Conservation (phyloP, 805 yeast species). For the Lipomyces sp. region DNA sequence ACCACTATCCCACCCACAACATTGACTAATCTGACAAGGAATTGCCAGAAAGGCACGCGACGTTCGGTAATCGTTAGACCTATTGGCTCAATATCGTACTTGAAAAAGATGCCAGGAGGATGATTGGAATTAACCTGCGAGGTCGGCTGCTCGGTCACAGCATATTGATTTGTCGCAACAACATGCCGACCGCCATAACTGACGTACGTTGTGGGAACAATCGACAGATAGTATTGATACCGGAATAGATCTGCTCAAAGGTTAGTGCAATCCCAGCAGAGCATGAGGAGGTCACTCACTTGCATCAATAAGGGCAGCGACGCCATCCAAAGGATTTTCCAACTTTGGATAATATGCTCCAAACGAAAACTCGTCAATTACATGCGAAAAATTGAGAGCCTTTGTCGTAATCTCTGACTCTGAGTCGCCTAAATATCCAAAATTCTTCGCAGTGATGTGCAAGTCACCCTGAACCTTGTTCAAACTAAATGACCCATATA, state of each 20-base stretch:
- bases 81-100: conserved; percentile 88
- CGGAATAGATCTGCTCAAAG: conserved; percentile 30
- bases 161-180: conserved; percentile 84
- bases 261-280: background rate
- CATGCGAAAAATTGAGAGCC: conserved; percentile 77
- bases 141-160: conserved; percentile 55
- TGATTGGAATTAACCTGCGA: conserved; percentile 37
- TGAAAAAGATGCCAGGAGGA: conserved; percentile 74
- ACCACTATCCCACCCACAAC: conserved; percentile 82
- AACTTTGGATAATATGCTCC: conserved; percentile 88
- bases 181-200: conserved; percentile 64
- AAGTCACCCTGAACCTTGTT: conserved; percentile 85
- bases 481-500: conserved; percentile 81
- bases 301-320: conserved; percentile 61
- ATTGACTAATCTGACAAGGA: conserved; percentile 76
- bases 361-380: conserved; percentile 82
- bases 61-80: conserved; percentile 69
- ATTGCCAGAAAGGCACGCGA: conserved; percentile 77
- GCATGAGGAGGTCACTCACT: conserved; percentile 40
- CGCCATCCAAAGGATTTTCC: conserved; percentile 83
- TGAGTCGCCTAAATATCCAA: conserved; percentile 56
- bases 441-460: conserved; percentile 79
- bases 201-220: conserved; percentile 81
- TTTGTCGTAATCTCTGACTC: conserved; percentile 16
- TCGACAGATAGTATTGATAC: conserved; percentile 72